Base-by-base conservation (phyloP, 2,329 filamentous ascomycete genomes). In the Botrytis squamosa region DNA sequence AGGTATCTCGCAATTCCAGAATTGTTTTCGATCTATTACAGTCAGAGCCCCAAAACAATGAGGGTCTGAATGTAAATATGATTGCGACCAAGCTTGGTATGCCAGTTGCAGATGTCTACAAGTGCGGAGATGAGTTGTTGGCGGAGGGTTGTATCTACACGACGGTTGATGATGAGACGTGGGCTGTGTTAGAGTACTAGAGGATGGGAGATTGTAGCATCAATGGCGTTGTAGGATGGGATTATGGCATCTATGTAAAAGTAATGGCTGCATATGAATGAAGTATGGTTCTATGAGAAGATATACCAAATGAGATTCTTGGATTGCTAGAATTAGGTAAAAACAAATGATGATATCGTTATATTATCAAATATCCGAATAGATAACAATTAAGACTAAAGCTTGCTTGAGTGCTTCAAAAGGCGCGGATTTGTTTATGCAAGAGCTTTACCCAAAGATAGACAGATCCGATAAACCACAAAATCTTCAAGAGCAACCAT, bases 121-220 rank as follows among this genome's bases (percentile, higher is more conserved):
- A 87, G 70, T 95, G 90, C n/a, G 90, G 92, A 16, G 93, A 97
- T 78, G 94, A 98, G 83, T 83, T 99, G 80, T 83, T 94, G 62
- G 86, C 86, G 3, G 84, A 89, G 72, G 93, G 94, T 44, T 81
- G 93, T 78, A 93, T 97, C 77, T 99, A 94, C 84, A 93, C 94
- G 42, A 99, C 97, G 16, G 88, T 97, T 10, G 94, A 98, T 83
- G 95, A 98, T 80, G 88, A 93, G 83, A 98, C 95, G 0, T 98
- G 93, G 91, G 93, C 94, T 62, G 85, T 97, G 76, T 85, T 98
- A 75, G 93, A 97, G 74, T 89, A 87, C 76, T 91, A 82, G 72
- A 71, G 33, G 25, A 55, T 59, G n/a, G 46, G 20, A 42, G 52
- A 57, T 42, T 9, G 44, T n/a, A 36, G 25, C 44, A 68, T 68